These are phyloP conservation scores for Volvox reticuliferus DNA, from an alignment of 139 green algal species.

Conservation along the genomic window DNA sequence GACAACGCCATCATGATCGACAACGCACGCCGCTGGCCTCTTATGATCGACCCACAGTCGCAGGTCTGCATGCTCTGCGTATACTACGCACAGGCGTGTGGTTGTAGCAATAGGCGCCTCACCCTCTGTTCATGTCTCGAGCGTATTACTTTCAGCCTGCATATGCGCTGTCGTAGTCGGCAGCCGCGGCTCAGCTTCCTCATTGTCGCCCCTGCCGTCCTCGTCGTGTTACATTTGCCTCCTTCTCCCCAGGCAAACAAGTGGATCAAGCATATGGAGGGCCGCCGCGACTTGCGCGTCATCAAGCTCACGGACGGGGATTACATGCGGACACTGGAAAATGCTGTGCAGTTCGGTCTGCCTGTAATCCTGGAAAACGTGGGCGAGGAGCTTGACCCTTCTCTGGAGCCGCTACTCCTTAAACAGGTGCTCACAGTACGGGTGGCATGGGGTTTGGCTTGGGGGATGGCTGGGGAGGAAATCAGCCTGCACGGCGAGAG, in stretches of 20 bases:
- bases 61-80: background rate
- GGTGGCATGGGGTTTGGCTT: background rate
- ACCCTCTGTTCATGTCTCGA: too few relatives aligned
- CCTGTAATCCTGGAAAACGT: slow-evolving; percentile 87
- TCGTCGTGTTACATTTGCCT: too few relatives aligned
- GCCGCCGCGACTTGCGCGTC: slow-evolving; percentile 63
- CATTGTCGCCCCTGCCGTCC: too few relatives aligned
- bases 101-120: too few relatives aligned
- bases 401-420: slow-evolving; percentile 81
- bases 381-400: slow-evolving; percentile 82
- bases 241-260: slow-evolving; percentile 80
- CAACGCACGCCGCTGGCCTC: slow-evolving; percentile 75
- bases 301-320: slow-evolving; percentile 84
- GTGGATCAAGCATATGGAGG: slow-evolving; percentile 84
- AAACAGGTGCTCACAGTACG: slow-evolving; percentile 61
- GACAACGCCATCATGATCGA: slow-evolving; percentile 85
- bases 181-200: too few relatives aligned
- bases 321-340: slow-evolving; percentile 83
- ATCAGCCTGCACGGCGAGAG: too few relatives aligned
- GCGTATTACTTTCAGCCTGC: too few relatives aligned
- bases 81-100: too few relatives aligned
- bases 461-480: background rate
- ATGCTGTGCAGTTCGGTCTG: slow-evolving; percentile 79
- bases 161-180: too few relatives aligned
- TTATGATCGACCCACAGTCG: slow-evolving; percentile 86